phyloP scores from a whole-genome alignment of 805 yeast species.

The Diddensiella caesifluorescens region DNA sequence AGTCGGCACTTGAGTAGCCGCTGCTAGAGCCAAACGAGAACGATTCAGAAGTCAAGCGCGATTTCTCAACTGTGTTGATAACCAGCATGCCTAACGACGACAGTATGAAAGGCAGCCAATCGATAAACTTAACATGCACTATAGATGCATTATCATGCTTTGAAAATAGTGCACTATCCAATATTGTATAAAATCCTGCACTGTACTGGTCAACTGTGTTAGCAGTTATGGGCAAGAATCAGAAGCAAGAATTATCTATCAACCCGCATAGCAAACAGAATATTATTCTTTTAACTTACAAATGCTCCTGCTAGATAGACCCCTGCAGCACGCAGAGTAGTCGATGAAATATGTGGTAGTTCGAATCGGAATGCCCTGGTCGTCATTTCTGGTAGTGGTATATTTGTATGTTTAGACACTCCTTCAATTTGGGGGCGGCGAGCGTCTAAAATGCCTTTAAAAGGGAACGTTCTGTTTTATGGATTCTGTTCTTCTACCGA shows the following conservation, averaged over 20 bases:
- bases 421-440: too few species aligned
- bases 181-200: slow-evolving; percentile 76
- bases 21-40: slow-evolving; percentile 37
- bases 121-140: slow-evolving; percentile 85
- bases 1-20: slow-evolving; percentile 49
- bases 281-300: slow-evolving; percentile 22
- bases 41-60: slow-evolving; percentile 41
- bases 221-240: neutral
- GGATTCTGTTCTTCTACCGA: too few species aligned
- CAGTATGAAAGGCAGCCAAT: slow-evolving; percentile 92
- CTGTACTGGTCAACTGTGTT: slow-evolving; percentile 12
- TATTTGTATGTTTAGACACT: neutral
- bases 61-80: slow-evolving; percentile 64
- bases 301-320: slow-evolving; percentile 51
- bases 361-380: slow-evolving; percentile 59
- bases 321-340: slow-evolving; percentile 63
- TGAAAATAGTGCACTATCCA: slow-evolving; percentile 85
- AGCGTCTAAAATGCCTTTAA: too few species aligned
- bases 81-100: slow-evolving; percentile 86
- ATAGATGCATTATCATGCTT: slow-evolving; percentile 77
- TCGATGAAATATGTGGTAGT: slow-evolving; percentile 60
- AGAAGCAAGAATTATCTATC: neutral
- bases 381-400: slow-evolving; percentile 2
- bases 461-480: too few species aligned
- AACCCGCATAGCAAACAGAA: neutral